Base-by-base conservation (phyloP, 1,284 basidiomycete genomes). In the Pterula multifida region DNA sequence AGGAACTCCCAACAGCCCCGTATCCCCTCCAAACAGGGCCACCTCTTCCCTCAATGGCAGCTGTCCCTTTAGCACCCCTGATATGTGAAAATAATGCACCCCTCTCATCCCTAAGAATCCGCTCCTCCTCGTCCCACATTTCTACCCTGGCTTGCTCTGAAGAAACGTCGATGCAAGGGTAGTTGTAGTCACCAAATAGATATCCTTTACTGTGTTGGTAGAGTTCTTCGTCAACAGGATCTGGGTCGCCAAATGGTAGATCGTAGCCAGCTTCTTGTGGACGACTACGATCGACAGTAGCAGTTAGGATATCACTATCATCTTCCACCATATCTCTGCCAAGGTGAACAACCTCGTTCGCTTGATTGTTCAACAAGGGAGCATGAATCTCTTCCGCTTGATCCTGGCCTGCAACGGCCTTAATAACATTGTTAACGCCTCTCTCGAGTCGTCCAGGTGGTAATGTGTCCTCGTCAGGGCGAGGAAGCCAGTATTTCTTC, bases 151-250 rank as follows among this genome's bases (percentile, higher is more conserved):
- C 85, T 49, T 70, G 63, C 66, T 91, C 79, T 45, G 87, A 79
- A 61, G 82, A 90, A 32, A 90, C 82, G 59, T 94, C 92, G 53
- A 94, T 83, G 55, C 81, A 84, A 0, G 90, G 90, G 62, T 95
- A 96, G 57, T 87, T 81, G 60, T 93, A 92, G 67, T 97, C 92
- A 6, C 95, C 96, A 58, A 95, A 92, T 21, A 91, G 68, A 50
- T 90, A 84, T 55, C 76, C 73, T 57, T 78, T 75, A 58, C 84
- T 82, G 48, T 85, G 73, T 17, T 66, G 68, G 58, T 83, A 94
- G 44, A 93, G 65, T 54, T 75, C 70, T 62, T 89, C 80, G 65
- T 93, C 81, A 52, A 68, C 70, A 36, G 73, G 67, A 56, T 84
- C 73, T 52, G 75, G 61, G 32, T 78, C 78, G 2, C 76, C 80